Percentiles rank a stretch among this genome's conserved stretches.
Conservation (phyloP, 352 stramenopile genomes). For the Globisporangium canariense region DNA sequence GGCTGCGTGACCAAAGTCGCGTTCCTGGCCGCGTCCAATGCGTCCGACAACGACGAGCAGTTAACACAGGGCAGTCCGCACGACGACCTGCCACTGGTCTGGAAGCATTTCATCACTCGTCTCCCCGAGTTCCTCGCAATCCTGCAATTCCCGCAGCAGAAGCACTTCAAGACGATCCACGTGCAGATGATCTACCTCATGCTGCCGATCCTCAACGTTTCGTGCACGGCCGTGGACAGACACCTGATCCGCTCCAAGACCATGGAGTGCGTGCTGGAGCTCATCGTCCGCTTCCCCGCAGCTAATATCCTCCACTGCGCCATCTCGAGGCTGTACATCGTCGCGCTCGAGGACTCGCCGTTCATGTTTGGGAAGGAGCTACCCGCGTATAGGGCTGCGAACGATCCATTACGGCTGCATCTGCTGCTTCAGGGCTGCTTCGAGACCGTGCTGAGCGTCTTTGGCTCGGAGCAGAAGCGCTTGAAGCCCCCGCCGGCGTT, state of each 20-base stretch:
- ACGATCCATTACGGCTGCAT: constrained; percentile 50
- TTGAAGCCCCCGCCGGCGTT: constrained; percentile 41
- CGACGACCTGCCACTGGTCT: constrained; percentile 56
- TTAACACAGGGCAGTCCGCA: constrained; percentile 41
- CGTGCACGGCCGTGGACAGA: constrained; percentile 51
- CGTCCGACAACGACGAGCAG: constrained; percentile 5
- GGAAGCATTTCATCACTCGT: constrained; percentile 47
- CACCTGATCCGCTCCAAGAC: constrained; percentile 34
- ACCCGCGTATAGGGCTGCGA: constrained; percentile 48
- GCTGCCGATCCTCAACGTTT: constrained; percentile 73
- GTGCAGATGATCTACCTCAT: constrained; percentile 75
- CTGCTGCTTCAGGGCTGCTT: constrained; percentile 47
- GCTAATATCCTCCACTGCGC: constrained; percentile 76
- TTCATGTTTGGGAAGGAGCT: constrained; percentile 82
- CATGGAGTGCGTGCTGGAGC: constrained; percentile 72
- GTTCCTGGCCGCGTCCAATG: constrained; percentile 20
- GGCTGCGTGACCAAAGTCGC: constrained; percentile 63
- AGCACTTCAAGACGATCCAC: constrained; percentile 54
- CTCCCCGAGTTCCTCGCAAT: constrained; percentile 40
- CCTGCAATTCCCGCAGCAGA: constrained; percentile 23
- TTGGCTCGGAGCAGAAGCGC: constrained; percentile 18
- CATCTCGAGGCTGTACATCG: constrained; percentile 67
- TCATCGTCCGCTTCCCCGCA: constrained; percentile 90
- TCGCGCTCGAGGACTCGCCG: constrained; percentile 72
- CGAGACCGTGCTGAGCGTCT: constrained; percentile 39